Percentiles rank a stretch among this genome's conserved stretches.
Conservation (phyloP, 306 rosid genomes). For the Carpinus viminea region DNA sequence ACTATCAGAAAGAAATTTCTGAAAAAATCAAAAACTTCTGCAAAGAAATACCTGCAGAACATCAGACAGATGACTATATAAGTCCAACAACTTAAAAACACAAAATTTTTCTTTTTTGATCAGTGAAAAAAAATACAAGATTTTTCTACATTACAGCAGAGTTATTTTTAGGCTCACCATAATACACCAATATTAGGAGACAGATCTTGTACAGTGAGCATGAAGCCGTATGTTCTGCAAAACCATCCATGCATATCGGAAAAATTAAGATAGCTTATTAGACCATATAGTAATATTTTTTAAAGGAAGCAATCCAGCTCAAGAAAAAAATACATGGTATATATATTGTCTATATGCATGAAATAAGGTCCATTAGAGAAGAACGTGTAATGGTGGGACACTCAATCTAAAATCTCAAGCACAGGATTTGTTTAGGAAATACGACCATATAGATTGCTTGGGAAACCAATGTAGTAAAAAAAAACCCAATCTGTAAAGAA, state of each 20-base stretch:
- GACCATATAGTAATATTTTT: constrained; percentile 15
- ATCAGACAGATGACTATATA: constrained; percentile 23
- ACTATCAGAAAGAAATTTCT: constrained; percentile 83
- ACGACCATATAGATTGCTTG: background rate
- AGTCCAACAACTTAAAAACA: constrained; percentile 20
- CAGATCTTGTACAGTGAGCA: constrained; percentile 84
- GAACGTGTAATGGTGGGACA: background rate
- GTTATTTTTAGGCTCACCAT: constrained; percentile 59
- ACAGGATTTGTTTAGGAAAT: background rate
- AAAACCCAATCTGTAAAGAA: background rate
- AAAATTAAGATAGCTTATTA: constrained; percentile 11
- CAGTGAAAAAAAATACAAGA: background rate
- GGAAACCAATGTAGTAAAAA: background rate
- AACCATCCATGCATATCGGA: constrained; percentile 33
- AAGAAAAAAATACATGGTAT: background rate
- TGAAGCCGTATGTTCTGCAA: constrained; percentile 92
- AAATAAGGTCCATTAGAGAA: background rate
- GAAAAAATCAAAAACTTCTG: constrained; percentile 93
- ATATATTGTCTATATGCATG: background rate
- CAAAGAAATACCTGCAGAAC: constrained; percentile 89
- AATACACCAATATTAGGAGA: constrained; percentile 90
- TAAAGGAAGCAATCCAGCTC: constrained; percentile 9
- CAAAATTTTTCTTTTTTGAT: background rate
- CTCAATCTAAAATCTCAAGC: background rate
- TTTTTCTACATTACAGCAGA: background rate